phyloP scores from a whole-genome alignment of 768 basidiomycete species.

The Phaffia australis region DNA sequence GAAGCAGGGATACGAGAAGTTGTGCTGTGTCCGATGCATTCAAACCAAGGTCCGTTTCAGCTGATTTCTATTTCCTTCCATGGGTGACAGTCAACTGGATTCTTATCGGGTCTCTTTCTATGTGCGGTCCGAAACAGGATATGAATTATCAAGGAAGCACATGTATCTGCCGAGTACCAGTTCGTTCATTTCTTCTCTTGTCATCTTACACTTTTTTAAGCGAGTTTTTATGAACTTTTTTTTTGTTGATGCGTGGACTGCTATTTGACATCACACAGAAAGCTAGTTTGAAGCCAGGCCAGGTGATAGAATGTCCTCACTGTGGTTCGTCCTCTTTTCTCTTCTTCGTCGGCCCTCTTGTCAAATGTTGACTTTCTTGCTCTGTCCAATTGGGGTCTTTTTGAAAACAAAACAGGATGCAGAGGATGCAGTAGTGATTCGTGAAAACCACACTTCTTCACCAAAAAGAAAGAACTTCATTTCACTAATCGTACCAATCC shows the following conservation, averaged over 20 bases:
- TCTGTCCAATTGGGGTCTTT: background rate
- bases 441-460: too few relatives aligned
- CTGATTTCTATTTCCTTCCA: background rate
- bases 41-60: constrained; percentile 61
- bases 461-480: too few relatives aligned
- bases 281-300: too few relatives aligned
- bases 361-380: constrained; percentile 2
- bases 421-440: too few relatives aligned
- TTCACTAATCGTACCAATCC: too few relatives aligned
- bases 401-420: too few relatives aligned
- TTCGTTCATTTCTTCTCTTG: constrained; percentile 27
- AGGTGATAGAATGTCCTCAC: background rate
- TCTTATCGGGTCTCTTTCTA: too few relatives aligned
- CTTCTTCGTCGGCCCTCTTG: background rate
- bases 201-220: background rate
- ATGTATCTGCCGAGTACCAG: constrained; percentile 93
- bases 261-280: too few relatives aligned
- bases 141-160: constrained; percentile 99
- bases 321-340: background rate
- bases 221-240: background rate
- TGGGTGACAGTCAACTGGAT: background rate
- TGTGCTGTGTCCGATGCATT: constrained; percentile 93
- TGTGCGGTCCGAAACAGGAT: constrained; percentile 47
- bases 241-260: background rate
- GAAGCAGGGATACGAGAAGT: constrained; percentile 81